A percentile compares a stretch with the other conserved stretches of the same genome.
Evolutionary conservation across 1,284 basidiomycete species (phyloP).

Genomic region (Rhodotorula sp.): DNA sequence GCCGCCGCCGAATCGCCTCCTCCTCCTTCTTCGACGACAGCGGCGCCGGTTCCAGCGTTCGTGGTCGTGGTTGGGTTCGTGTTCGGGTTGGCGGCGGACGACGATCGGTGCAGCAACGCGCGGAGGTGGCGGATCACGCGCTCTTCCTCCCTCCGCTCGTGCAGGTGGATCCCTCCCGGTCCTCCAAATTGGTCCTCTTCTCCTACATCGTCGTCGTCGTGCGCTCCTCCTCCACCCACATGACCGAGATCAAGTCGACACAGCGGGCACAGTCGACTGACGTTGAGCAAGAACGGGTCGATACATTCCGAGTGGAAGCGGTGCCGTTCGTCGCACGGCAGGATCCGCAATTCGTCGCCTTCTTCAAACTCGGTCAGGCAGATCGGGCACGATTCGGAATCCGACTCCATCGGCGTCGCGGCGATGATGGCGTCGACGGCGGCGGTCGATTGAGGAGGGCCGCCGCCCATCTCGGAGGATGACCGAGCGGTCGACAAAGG

Average conservation of each 20-base stretch:
- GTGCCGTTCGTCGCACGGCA: constrained; percentile 86
- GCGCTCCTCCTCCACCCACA: not conserved
- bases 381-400: constrained; percentile 74
- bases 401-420: constrained; percentile 48
- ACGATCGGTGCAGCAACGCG: constrained; percentile 19
- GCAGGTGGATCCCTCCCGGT: not conserved
- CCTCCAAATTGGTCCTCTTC: not conserved
- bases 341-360: constrained; percentile 79
- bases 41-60: too few relatives aligned
- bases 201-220: not conserved
- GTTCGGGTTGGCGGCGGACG: not conserved
- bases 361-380: constrained; percentile 90
- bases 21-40: too few relatives aligned
- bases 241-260: constrained; percentile 58
- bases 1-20: not conserved
- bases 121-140: constrained; percentile 27
- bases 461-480: not conserved
- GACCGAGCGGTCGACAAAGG: too few relatives aligned
- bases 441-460: not conserved
- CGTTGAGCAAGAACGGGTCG: constrained; percentile 69
- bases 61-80: too few relatives aligned
- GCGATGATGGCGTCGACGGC: constrained; percentile 26
- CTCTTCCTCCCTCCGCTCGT: constrained; percentile 25
- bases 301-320: constrained; percentile 70
- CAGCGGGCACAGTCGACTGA: constrained; percentile 63